Evolutionary conservation across 495 filamentous ascomycete species (phyloP), one percentile per base, ranked within the genome.

Genomic region (Penicillium goetzii): DNA sequence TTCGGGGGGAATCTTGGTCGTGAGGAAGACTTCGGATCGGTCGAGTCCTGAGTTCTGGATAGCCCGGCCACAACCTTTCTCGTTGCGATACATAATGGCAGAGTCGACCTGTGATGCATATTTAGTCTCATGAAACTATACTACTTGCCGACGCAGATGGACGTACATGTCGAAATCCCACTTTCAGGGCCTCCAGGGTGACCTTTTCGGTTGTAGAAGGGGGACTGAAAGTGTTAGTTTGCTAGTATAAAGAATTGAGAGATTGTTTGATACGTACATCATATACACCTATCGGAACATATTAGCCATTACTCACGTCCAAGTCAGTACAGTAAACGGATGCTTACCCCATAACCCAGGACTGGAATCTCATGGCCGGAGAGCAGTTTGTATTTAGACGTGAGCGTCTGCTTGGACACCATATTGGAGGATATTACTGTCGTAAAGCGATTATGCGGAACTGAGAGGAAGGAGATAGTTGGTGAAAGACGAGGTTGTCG

Each of bases 331-430:
- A 21, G 2, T 3, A 17, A 10, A 25, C 12, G 30, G 33, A 30
- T 21, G 67, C 87, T 74, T 81, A 90, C 89, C 36, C 89, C 90
- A 71, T 85, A 93, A 38, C 91, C 92, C n/a, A 94, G 67, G 19
- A 83, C 71, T 0, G 92, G 92, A 43, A 96, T 92, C 54, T 92
- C 86, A 75, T 90, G 87, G 53, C 92, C 91, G 50, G 90, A 93
- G 61, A 86, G 87, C 73, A 94, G 78, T 19, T 59, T 68, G 52
- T 76, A 70, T n/a, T 70, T 77, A 2, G 75, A 74, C 23, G 64
- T 72, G 10, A 75, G 71, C 30, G 63, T 68, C 56, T 69, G 63
- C 8, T 72, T 67, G 23, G 64, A 34, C 10, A 69, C 38, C 75
- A 78, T 79, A 15, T 59, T 78, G 57, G 21, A 58, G 14, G n/a